These are phyloP conservation scores for Mucor sp. DNA, from an alignment of 371 early-diverging fungal species.

Conservation along the genomic window DNA sequence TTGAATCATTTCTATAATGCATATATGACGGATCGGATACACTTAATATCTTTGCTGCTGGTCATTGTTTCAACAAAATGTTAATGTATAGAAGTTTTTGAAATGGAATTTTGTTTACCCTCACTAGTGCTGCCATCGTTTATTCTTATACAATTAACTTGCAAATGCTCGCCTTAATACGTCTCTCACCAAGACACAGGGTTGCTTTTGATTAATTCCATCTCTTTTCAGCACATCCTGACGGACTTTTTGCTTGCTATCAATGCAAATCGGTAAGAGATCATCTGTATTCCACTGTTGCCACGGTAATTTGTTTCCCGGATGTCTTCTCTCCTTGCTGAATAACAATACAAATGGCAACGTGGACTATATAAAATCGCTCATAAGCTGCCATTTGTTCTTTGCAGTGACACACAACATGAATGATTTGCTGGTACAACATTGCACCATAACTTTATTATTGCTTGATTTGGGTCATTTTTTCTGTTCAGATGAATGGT, in stretches of 20 bases:
- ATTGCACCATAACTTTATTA: background rate
- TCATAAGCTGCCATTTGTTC: background rate
- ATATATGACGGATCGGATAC: background rate
- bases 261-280: background rate
- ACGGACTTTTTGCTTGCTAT: background rate
- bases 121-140: background rate
- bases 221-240: background rate
- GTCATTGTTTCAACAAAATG: background rate
- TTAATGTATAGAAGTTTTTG: background rate
- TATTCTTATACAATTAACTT: background rate
- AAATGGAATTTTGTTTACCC: background rate
- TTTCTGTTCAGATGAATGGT: background rate
- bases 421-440: background rate
- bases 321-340: background rate
- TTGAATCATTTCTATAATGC: background rate
- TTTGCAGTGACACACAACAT: background rate
- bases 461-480: background rate
- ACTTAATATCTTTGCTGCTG: background rate
- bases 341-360: conserved; percentile 1
- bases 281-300: background rate
- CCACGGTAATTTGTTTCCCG: background rate
- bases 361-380: conserved; percentile 2
- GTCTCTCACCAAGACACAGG: background rate
- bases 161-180: background rate
- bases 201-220: background rate